Percentiles rank a stretch among this genome's conserved stretches.
These are phyloP conservation scores for Naematelia aurantialba DNA, from an alignment of 768 basidiomycete genomes.

Conservation along the genomic window DNA sequence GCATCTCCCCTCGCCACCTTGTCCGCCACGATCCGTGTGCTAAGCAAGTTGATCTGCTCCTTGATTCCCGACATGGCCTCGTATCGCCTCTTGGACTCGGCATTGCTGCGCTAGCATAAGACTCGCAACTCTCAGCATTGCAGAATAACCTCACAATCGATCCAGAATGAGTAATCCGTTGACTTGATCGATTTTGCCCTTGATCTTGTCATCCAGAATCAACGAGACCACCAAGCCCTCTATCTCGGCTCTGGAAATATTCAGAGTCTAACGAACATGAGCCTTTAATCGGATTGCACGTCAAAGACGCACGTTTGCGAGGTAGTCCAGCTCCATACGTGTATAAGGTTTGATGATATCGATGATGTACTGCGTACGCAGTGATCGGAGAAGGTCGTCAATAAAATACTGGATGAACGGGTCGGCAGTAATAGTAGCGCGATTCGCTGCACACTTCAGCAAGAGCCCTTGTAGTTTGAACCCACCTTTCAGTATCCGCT, in stretches of 20 bases:
- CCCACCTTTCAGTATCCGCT: slow-evolving; percentile 84
- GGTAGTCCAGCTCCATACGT: slow-evolving; percentile 83
- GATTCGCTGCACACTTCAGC: slow-evolving; percentile 63
- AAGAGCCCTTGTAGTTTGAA: slow-evolving; percentile 10
- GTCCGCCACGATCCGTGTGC: slow-evolving; percentile 13
- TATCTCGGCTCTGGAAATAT: slow-evolving; percentile 84
- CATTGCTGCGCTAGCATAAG: slow-evolving; percentile 8
- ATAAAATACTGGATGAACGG: slow-evolving; percentile 92
- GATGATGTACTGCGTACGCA: slow-evolving; percentile 93
- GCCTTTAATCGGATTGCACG: not conserved
- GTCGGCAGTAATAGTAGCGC: slow-evolving; percentile 93
- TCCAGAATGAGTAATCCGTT: slow-evolving; percentile 88
- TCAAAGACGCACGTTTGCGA: slow-evolving; percentile 67
- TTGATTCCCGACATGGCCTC: slow-evolving; percentile 15
- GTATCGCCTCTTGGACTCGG: slow-evolving; percentile 13
- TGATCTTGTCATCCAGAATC: slow-evolving; percentile 94
- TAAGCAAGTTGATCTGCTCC: slow-evolving; percentile 6
- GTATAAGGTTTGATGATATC: slow-evolving; percentile 98
- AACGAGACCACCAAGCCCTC: slow-evolving; percentile 90
- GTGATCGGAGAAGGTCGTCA: slow-evolving; percentile 86
- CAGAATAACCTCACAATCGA: slow-evolving; percentile 55
- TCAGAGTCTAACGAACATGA: slow-evolving; percentile 69
- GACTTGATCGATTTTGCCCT: slow-evolving; percentile 95
- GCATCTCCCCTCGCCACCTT: slow-evolving; percentile 12
- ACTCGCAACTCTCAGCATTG: not conserved